These are phyloP conservation scores for Fusarium ramigenum DNA, from an alignment of 2,329 filamentous ascomycete genomes.

Conservation along the genomic window DNA sequence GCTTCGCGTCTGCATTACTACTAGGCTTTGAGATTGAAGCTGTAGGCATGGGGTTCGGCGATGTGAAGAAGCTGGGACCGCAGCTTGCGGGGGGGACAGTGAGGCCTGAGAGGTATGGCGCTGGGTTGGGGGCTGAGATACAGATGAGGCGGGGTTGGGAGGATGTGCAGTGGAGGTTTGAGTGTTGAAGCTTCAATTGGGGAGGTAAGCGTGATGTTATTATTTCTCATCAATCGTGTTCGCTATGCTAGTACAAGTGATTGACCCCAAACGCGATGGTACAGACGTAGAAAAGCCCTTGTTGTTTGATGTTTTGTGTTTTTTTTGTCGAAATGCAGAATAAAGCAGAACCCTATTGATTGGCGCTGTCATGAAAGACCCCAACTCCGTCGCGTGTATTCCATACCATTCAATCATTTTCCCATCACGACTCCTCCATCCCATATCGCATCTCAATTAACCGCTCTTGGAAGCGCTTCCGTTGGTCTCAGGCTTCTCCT, in stretches of 20 bases:
- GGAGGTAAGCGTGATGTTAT: background rate
- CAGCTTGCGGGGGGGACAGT: conserved; percentile 29
- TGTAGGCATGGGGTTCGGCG: conserved; percentile 22
- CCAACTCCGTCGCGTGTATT: background rate
- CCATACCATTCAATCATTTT: background rate
- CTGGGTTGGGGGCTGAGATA: conserved; percentile 29
- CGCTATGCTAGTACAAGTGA: conserved; percentile 15
- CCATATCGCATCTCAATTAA: background rate
- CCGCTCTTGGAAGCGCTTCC: background rate
- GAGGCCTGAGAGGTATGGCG: conserved; percentile 29
- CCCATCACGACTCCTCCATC: background rate
- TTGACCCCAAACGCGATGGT: background rate
- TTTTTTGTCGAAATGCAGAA: background rate
- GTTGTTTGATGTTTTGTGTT: background rate
- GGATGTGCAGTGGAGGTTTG: conserved; percentile 32
- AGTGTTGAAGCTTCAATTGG: conserved; percentile 10
- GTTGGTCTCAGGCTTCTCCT: background rate
- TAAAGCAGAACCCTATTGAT: background rate
- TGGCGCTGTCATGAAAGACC: background rate
- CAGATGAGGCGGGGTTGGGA: conserved; percentile 25
- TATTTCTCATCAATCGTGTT: conserved; percentile 1
- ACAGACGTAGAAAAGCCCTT: conserved; percentile 2
- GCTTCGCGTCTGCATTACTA: conserved; percentile 43
- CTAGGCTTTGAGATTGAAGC: conserved; percentile 46
- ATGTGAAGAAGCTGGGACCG: conserved; percentile 27